These are phyloP conservation scores for Seminavis robusta DNA, from an alignment of 108 stramenopile genomes.

Conservation along the genomic window DNA sequence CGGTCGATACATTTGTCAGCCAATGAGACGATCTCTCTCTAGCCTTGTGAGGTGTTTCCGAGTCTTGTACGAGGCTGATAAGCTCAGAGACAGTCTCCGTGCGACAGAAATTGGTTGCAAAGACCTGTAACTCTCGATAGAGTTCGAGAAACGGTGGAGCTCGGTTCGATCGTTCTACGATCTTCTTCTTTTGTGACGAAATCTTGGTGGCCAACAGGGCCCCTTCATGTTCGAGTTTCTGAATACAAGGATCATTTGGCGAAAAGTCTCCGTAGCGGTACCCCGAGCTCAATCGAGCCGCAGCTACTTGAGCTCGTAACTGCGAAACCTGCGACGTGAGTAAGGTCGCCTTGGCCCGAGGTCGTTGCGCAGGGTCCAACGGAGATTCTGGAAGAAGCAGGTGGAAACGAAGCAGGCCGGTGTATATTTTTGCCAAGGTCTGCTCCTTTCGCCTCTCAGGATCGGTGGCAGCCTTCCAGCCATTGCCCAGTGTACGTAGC, in stretches of 20 bases:
- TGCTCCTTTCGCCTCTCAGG: constrained; percentile 16
- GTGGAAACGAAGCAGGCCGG: constrained; percentile 75
- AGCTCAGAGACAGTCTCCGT: constrained; percentile 35
- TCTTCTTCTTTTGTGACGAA: constrained; percentile 52
- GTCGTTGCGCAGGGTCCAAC: constrained; percentile 89
- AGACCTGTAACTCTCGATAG: constrained; percentile 73
- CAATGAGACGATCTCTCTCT: neutral
- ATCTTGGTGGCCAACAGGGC: constrained; percentile 24
- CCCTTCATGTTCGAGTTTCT: constrained; percentile 11
- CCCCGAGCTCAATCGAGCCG: constrained; percentile 51
- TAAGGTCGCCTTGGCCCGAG: constrained; percentile 71
- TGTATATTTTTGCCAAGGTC: constrained; percentile 57
- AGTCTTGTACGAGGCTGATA: constrained; percentile 19
- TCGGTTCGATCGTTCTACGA: constrained; percentile 60
- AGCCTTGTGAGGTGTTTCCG: neutral
- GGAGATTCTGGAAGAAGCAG: constrained; percentile 81
- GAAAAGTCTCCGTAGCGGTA: constrained; percentile 50
- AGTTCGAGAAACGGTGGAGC: constrained; percentile 71
- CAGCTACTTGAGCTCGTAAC: constrained; percentile 45
- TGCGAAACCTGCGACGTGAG: constrained; percentile 41
- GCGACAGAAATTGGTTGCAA: constrained; percentile 47
- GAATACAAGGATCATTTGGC: constrained; percentile 15
- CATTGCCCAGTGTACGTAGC: too few species aligned
- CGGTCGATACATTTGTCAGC: too few species aligned
- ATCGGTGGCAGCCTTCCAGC: too few species aligned